phyloP scores from a whole-genome alignment of 441 rosid genomes.

The Breynia disticha region DNA sequence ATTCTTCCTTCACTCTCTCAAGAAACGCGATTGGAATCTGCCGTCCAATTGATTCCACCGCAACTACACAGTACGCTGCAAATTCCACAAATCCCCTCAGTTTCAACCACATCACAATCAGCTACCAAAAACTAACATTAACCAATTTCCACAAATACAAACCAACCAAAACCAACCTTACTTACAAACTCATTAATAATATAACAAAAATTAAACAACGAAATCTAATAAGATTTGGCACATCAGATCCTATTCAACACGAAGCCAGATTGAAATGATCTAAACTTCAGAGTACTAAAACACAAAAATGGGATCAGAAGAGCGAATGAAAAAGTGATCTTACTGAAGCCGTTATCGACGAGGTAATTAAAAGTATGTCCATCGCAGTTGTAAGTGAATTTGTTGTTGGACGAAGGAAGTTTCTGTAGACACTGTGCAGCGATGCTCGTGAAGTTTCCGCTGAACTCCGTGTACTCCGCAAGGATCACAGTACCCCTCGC shows the following conservation, averaged over 20 bases:
- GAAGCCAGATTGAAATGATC: too few relatives aligned
- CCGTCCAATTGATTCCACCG: conserved; percentile 77
- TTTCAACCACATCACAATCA: conserved; percentile 4
- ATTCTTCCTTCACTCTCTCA: conserved; percentile 81
- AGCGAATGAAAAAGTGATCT: conserved; percentile 1
- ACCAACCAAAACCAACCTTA: too few relatives aligned
- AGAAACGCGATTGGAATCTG: conserved; percentile 87
- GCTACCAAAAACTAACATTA: neutral
- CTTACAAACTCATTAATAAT: too few relatives aligned
- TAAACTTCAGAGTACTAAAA: neutral
- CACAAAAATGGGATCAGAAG: neutral
- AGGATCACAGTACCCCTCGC: conserved; percentile 60
- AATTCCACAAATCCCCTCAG: conserved; percentile 7
- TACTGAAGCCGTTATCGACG: conserved; percentile 62
- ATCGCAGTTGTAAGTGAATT: conserved; percentile 77
- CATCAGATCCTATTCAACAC: too few relatives aligned
- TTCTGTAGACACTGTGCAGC: conserved; percentile 75
- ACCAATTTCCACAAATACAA: too few relatives aligned
- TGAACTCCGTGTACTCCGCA: conserved; percentile 65
- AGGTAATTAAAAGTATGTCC: conserved; percentile 77
- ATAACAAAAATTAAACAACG: too few relatives aligned
- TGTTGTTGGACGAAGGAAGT: conserved; percentile 57
- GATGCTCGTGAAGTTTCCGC: conserved; percentile 57
- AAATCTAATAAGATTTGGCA: too few relatives aligned
- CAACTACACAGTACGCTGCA: conserved; percentile 94